Base-by-base conservation (phyloP, 306 rosid genomes). In the Chamaecrista fasciculata region DNA sequence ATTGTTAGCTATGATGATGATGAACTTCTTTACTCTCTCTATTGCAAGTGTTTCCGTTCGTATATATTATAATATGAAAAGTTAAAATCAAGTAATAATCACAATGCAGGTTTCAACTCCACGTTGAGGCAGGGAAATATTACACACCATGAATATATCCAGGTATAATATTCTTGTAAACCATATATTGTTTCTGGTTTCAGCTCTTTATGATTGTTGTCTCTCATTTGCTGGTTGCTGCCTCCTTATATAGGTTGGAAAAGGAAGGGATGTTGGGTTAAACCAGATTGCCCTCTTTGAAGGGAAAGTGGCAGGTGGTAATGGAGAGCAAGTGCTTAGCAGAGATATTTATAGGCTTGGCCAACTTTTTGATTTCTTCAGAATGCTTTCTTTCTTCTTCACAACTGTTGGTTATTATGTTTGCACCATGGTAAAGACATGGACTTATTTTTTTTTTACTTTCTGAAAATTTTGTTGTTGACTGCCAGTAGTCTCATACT, bases 251-350 rank as follows among this genome's bases (percentile, higher is more conserved):
- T 69, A 94, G 98, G 98, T 94, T 88, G 98, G 98, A 72, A 94
- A 94, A 81, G 98, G 98, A 82, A 86, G 98, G 82, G 98, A 94
- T 81, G 98, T 94, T 66, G 98, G 98, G 47, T 78, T 94, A 76
- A 94, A 90, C 83, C 98, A 94, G 90, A 90, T 94, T 81, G 98
- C 97, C 76, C 90, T 94, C 65, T 94, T 94, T 81, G 98, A 94
- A 85, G 98, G 97, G 62, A 94, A 94, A 82, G 98, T 94, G 59
- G 96, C 98, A 2, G 98, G 98, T 78, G 98, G 98, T 67, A 94
- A 90, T 82, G 98, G 97, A 78, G 98, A 90, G 83, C 97, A 94
- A 81, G 95, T 88, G 56, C 97, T 94, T 62, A 94, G 98, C 79
- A 83, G 98, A 86, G 98, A 94, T 75, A 44, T 90, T 51, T 94